Evolutionary conservation across 345 rosid genomes (phyloP), one percentile per base, ranked within the genome.

Genomic region (Raphanus raphanistrum): DNA sequence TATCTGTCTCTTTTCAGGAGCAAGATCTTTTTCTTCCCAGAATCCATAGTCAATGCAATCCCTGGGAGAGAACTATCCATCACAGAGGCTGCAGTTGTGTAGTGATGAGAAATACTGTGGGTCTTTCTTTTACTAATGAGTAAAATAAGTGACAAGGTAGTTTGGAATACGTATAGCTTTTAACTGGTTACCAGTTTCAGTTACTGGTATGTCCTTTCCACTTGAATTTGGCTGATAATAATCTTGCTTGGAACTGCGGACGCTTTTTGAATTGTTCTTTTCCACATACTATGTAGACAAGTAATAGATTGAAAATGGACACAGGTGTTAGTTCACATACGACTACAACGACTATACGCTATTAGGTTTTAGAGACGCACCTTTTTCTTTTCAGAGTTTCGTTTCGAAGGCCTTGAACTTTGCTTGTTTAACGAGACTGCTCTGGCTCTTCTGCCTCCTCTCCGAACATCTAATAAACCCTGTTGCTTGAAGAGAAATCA

Each of bases 371-470:
- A 21, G 67, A 66, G 50, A 43, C 21, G 11, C 28, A 89, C 89
- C 94, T 86, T 89, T 74, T 88, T 86, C 88, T 88, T 89, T 74
- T 83, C 86, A 55, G 89, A 82, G 66, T 77, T 71, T 29, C 75
- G 82, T 75, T 86, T 89, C 1, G 84, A n/a, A 29, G 86, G 41
- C 78, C 74, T 73, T 62, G 85, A 74, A 71, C 88, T 76, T 71
- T 83, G 70, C 85, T 80, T 83, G 78, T 78, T 36, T 5, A 73
- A 32, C 63, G 90, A 75, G 3, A 76, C 80, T 66, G 80, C 79
- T 68, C 84, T 75, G 63, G 79, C 71, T 86, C 88, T 88, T 83
- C 84, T 87, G 74, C 86, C 66, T 52, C 36, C 79, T 79, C 82
- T 86, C 79, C 86, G 76, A 62, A 70, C 45, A 81, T 79, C 76